These are phyloP conservation scores for Phaeosphaeria sp. DNA, from an alignment of 2,329 filamentous ascomycete genomes.

Conservation along the genomic window DNA sequence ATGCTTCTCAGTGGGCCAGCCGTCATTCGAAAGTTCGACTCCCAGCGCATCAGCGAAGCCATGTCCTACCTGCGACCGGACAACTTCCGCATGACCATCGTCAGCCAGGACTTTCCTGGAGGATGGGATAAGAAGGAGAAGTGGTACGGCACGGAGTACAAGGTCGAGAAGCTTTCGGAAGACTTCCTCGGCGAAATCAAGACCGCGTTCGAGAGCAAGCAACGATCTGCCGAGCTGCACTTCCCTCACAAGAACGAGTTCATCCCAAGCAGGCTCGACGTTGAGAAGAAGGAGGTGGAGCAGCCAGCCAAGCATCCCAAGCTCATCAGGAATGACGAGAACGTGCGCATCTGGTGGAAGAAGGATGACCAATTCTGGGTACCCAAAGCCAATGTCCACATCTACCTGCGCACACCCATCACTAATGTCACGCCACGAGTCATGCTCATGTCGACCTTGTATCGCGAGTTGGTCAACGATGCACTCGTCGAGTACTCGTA, in stretches of 20 bases:
- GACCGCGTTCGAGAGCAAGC: conserved; percentile 65
- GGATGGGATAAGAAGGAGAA: conserved; percentile 88
- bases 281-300: conserved; percentile 90
- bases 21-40: conserved; percentile 80
- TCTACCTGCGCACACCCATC: conserved; percentile 80
- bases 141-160: conserved; percentile 98
- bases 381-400: conserved; percentile 86
- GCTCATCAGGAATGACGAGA: conserved; percentile 82
- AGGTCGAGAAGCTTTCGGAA: conserved; percentile 76
- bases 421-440: conserved; percentile 81
- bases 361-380: conserved; percentile 99
- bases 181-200: conserved; percentile 77
- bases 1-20: conserved; percentile 83
- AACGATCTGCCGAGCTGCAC: conserved; percentile 75
- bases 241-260: conserved; percentile 95
- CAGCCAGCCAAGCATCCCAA: conserved; percentile 76
- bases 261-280: conserved; percentile 89
- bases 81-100: conserved; percentile 84
- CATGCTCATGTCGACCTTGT: conserved; percentile 78
- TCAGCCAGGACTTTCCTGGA: conserved; percentile 83
- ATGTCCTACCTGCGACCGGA: conserved; percentile 80
- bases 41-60: conserved; percentile 75
- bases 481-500: conserved; percentile 93
- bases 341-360: conserved; percentile 91
- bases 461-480: conserved; percentile 85